A percentile compares a stretch with the other conserved stretches of the same genome.
phyloP scores from a whole-genome alignment of 2,329 filamentous ascomycete genomes.

The Aspergillus pseudotamarii region DNA sequence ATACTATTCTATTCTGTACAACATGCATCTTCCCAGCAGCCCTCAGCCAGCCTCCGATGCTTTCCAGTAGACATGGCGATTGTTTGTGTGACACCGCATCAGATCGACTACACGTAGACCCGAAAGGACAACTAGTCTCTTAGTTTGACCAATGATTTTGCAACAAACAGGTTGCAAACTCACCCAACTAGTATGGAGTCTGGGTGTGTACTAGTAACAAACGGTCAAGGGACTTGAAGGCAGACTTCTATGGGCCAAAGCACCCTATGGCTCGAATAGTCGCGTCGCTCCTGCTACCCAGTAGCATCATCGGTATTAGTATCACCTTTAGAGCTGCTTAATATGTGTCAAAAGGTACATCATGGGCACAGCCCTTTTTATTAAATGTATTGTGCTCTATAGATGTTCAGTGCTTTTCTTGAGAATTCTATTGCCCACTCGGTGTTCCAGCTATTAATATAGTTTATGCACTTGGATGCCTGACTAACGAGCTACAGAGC shows the following conservation, averaged over 20 bases:
- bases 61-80: not conserved
- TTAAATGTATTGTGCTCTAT: not conserved
- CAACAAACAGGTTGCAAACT: not conserved
- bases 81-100: conserved; percentile 6
- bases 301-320: not conserved
- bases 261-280: not conserved
- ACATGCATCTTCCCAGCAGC: not conserved
- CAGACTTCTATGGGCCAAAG: not conserved
- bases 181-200: not conserved
- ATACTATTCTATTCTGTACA: not conserved
- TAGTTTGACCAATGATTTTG: not conserved
- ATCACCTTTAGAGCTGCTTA: not conserved
- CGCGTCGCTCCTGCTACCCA: not conserved
- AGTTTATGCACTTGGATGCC: not conserved
- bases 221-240: not conserved
- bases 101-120: not conserved
- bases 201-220: not conserved
- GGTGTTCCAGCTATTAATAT: not conserved
- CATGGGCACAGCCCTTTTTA: not conserved
- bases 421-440: not conserved
- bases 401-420: not conserved
- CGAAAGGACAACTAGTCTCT: not conserved
- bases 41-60: not conserved
- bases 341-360: not conserved
- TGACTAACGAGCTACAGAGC: not conserved